phyloP scores from a whole-genome alignment of 768 basidiomycete genomes.

The Lactarius psammicola region DNA sequence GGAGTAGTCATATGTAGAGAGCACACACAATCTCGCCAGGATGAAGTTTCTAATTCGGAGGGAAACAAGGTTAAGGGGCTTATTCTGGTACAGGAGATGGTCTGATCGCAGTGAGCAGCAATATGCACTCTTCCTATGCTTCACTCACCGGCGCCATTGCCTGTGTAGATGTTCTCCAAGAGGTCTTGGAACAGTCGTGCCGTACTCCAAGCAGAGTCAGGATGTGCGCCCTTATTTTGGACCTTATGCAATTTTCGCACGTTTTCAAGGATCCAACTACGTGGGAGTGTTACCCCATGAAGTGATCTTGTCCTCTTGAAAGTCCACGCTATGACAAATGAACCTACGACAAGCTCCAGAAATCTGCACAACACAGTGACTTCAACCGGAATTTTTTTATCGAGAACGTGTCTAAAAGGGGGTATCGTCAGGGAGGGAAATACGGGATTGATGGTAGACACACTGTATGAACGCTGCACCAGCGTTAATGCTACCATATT shows the following conservation, averaged over 20 bases:
- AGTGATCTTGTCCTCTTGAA: background rate
- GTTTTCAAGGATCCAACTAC: constrained; percentile 28
- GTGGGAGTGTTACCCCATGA: constrained; percentile 22
- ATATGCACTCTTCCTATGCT: too few species aligned
- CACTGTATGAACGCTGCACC: constrained; percentile 19
- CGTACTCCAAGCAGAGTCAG: too few species aligned
- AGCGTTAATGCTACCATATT: background rate
- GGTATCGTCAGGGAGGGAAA: background rate
- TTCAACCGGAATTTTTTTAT: constrained; percentile 13
- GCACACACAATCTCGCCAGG: constrained; percentile 22
- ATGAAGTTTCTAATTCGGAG: constrained; percentile 2
- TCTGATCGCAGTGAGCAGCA: constrained; percentile 1
- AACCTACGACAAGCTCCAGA: constrained; percentile 17
- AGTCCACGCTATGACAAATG: constrained; percentile 15
- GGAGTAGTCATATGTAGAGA: background rate
- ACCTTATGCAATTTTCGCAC: constrained; percentile 12
- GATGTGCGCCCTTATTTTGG: constrained; percentile 6
- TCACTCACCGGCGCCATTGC: constrained; percentile 5
- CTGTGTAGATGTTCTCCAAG: constrained; percentile 25
- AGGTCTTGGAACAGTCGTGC: constrained; percentile 11
- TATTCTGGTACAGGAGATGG: constrained; percentile 11
- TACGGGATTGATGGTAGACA: background rate
- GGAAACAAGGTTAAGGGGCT: background rate
- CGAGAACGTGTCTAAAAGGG: constrained; percentile 16
- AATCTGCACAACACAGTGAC: constrained; percentile 17